Percentiles rank a stretch among this genome's conserved stretches.
These are phyloP conservation scores for Ogataea salicorniae DNA, from an alignment of 805 yeast genomes.

Conservation along the genomic window DNA sequence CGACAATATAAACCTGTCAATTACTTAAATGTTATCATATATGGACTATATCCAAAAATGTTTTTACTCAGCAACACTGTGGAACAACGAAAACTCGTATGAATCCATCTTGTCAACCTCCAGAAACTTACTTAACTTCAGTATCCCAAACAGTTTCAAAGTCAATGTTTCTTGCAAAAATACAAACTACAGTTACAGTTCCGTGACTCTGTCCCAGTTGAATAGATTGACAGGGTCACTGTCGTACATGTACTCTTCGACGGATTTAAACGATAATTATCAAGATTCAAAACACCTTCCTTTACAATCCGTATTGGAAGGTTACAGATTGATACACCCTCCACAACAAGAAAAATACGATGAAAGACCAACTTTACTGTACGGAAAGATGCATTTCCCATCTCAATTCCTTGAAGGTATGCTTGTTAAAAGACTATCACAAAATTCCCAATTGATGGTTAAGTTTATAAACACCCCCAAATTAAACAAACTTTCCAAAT, in stretches of 20 bases:
- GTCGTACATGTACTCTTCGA: slow-evolving; percentile 72
- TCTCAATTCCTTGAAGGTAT: slow-evolving; percentile 84
- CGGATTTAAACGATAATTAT: slow-evolving; percentile 43
- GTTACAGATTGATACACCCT: slow-evolving; percentile 48
- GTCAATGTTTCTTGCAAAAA: slow-evolving; percentile 67
- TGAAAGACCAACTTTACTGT: slow-evolving; percentile 44
- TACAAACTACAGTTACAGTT: slow-evolving; percentile 64
- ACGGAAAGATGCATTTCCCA: slow-evolving; percentile 87
- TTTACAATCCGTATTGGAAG: slow-evolving; percentile 63
- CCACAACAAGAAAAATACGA: slow-evolving; percentile 1
- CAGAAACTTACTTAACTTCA: slow-evolving; percentile 63
- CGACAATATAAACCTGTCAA: no score
- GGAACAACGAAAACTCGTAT: slow-evolving; percentile 78
- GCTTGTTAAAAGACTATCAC: slow-evolving; percentile 59
- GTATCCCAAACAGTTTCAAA: slow-evolving; percentile 60
- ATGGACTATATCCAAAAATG: slow-evolving; percentile 82
- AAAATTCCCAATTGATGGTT: slow-evolving; percentile 57
- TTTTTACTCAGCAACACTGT: slow-evolving; percentile 62
- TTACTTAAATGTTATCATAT: slow-evolving; percentile 57
- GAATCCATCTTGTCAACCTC: slow-evolving; percentile 73
- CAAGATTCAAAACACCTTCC: slow-evolving; percentile 47
- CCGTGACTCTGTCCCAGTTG: slow-evolving; percentile 61
- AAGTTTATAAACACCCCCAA: slow-evolving; percentile 66
- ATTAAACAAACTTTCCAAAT: slow-evolving; percentile 21
- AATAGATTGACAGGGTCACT: slow-evolving; percentile 73